A percentile compares a stretch with the other conserved stretches of the same genome.
Evolutionary conservation across 805 yeast genomes (phyloP).

Genomic region (Kodamaea restingae): DNA sequence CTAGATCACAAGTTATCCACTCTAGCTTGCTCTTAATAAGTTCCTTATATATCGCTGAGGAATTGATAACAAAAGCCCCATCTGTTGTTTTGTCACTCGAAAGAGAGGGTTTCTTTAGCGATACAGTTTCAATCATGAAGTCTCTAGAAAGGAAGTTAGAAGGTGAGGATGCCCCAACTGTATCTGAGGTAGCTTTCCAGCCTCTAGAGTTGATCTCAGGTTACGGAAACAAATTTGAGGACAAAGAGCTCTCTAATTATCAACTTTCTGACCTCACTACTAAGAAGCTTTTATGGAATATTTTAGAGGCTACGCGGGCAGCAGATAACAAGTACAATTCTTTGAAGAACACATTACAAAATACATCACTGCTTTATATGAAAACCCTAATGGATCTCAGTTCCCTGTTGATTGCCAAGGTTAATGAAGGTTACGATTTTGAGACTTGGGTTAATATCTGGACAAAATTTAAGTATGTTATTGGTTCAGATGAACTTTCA

Average conservation of each 20-base stretch:
- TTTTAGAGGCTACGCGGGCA: conserved; percentile 16
- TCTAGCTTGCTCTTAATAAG: conserved; percentile 46
- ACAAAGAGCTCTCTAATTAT: conserved; percentile 29
- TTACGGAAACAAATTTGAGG: conserved; percentile 24
- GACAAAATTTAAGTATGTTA: conserved; percentile 16
- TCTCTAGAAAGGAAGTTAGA: conserved; percentile 13
- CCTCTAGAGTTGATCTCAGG: conserved; percentile 12
- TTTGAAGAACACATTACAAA: conserved; percentile 15
- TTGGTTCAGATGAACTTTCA: conserved; percentile 38
- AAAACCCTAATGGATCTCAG: conserved; percentile 15
- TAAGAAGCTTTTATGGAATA: conserved; percentile 13
- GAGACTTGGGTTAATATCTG: conserved; percentile 35
- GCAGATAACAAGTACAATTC: conserved; percentile 27
- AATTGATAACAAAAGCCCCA: conserved; percentile 43
- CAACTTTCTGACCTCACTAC: conserved; percentile 18
- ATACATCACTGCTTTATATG: conserved; percentile 15
- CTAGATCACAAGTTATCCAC: conserved; percentile 16
- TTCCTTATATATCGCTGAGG: conserved; percentile 45
- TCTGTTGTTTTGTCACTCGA: conserved; percentile 48
- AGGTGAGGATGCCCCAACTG: background rate
- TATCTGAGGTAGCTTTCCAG: background rate
- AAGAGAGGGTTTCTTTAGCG: conserved; percentile 69
- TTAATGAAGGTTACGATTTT: conserved; percentile 15
- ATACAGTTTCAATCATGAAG: conserved; percentile 36
- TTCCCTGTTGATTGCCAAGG: conserved; percentile 7